Percentiles rank a stretch among this genome's conserved stretches.
phyloP scores from a whole-genome alignment of 1,284 basidiomycete species.

The Irpex sp. region DNA sequence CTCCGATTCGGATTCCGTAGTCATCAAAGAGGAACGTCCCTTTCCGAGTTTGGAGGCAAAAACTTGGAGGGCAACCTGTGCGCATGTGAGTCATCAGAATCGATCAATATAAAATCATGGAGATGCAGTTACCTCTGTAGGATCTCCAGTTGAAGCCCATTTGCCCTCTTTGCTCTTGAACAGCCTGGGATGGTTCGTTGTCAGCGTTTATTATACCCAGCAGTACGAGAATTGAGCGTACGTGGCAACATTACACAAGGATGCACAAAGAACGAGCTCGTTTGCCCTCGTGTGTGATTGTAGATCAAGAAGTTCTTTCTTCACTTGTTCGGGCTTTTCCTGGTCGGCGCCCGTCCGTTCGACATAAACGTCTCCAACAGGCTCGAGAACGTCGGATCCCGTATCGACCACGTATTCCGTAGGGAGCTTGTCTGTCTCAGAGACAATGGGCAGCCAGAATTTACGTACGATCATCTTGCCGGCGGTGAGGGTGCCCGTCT shows the following conservation, averaged over 20 bases:
- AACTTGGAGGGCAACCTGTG: background rate
- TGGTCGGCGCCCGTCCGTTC: background rate
- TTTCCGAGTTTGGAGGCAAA: constrained; percentile 10
- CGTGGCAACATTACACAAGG: constrained; percentile 12
- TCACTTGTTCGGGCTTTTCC: background rate
- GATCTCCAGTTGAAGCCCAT: constrained; percentile 70
- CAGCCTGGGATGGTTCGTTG: background rate
- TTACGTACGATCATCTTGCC: constrained; percentile 55
- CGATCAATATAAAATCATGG: constrained; percentile 60
- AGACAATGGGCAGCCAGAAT: constrained; percentile 43
- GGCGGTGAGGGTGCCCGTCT: constrained; percentile 62
- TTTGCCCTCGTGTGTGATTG: background rate
- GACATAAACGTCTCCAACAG: background rate
- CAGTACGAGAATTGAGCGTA: background rate
- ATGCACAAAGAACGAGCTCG: constrained; percentile 11
- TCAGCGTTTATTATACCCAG: background rate
- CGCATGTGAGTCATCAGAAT: constrained; percentile 13
- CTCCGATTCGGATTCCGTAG: constrained; percentile 3
- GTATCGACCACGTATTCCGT: constrained; percentile 4
- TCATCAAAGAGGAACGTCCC: constrained; percentile 12
- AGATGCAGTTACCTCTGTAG: constrained; percentile 46
- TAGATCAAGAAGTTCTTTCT: background rate
- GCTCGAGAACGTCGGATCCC: background rate
- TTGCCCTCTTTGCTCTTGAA: constrained; percentile 27
- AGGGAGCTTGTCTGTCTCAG: constrained; percentile 6